Evolutionary conservation across 1,284 basidiomycete species (phyloP), one percentile per base, ranked within the genome.

Genomic region (Ceratobasidium sp.): DNA sequence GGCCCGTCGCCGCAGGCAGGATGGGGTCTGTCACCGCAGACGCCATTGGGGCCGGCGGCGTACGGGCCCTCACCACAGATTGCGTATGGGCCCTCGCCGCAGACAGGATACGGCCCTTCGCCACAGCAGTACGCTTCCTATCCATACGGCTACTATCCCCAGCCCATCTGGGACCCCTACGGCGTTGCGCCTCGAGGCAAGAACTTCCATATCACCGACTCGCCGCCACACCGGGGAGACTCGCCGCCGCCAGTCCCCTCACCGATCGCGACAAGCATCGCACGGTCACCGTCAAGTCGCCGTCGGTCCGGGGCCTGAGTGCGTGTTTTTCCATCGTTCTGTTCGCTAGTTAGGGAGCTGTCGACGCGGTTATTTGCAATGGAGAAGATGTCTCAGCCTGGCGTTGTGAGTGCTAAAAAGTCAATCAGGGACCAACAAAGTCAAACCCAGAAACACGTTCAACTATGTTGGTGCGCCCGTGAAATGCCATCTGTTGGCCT

Each of bases 231-330:
- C 22, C 71, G 56, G 5, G 59, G 71, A 5, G 59, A 73, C 37
- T 73, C 71, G 13, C 71, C 71, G 22, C 71, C 59, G 22, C 71
- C 71, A 5, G 53, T 72, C 46, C 69, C 69, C 11, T 72, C 69
- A 4, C 69, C 69, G 14, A 73, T 73, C 34, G 71, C 71, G 2
- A 73, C 58, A n/a, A 63, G 46, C 24, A 22, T 61, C 37, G 59
- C 58, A 1, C 58, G 16, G 14, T 62, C 59, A 8, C 41, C 43
- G 49, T 31, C 41, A 2, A 71, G 66, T 48, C 66, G 54, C 7
- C 66, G 66, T 14, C 11, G 54, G 14, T 43, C 27, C 6, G 24
- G 39, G n/a, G 34, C 48, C 27, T 27, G 16, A 29, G 13, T 19
- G 39, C 11, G 9, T 43, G 8, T 46, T 46, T 46, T 46, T 46